Evolutionary conservation across 345 rosid genomes (phyloP), one percentile per base, ranked within the genome.

Genomic region (Isatis tinctoria): DNA sequence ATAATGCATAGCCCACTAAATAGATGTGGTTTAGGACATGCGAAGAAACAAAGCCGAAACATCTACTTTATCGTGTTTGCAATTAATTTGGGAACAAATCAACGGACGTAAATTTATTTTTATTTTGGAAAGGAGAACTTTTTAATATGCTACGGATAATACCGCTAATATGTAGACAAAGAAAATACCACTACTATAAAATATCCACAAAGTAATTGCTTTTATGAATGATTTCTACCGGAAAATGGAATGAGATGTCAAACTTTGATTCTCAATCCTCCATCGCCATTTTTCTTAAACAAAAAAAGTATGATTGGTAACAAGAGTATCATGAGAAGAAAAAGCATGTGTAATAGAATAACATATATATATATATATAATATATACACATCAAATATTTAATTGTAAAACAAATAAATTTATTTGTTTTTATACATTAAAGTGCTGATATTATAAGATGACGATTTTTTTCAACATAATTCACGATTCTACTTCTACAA

Each of bases 31-130:
- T 60, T 75, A 30, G 51, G 74, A 43, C 56, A 69, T 18, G 43
- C 43, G 24, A 41, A 62, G 70, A 75, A 68, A 69, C 79, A 75
- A 52, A 75, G 57, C 41, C 17, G 30, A 69, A 40, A 41, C 65
- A 68, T 69, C 58, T 75, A 69, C 49, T 69, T 75, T 67, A 39
- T 75, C 47, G 63, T 75, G 79, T 75, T 68, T 69, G 74, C 74
- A 75, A 39, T 67, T 60, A 60, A 60, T 60, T 39, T 67, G 27
- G 54, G 63, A 75, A 75, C 39, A 59, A 49, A 67, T 74, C 67
- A 52, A 74, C 18, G 78, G 78, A 58, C 27, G 54, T 10, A 10
- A 2, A 62, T 39, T 72, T 27, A 51, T 7, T 52, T 51, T 52
- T 71, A 51, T 52, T 71, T 62, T 30, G 6, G 20, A 52, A 30